phyloP scores from a whole-genome alignment of 331 rosid genomes.

The Ulmus americana region DNA sequence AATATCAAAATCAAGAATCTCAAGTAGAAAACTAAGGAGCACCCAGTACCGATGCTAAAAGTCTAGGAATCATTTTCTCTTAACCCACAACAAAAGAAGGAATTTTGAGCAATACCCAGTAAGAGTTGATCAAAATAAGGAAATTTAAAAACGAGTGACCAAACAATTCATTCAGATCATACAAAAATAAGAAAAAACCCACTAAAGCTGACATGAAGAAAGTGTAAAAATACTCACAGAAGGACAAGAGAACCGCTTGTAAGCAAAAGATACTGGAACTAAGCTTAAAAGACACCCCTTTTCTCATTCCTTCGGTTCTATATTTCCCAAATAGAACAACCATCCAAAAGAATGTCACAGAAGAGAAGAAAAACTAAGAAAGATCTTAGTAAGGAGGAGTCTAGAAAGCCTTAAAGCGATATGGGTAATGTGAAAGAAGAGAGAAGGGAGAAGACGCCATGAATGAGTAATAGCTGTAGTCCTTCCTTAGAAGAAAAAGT shows the following conservation, averaged over 20 bases:
- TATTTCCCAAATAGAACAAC: conserved; percentile 14
- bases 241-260: conserved; percentile 28
- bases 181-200: conserved; percentile 29
- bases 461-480: conserved; percentile 64
- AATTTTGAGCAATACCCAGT: conserved; percentile 11
- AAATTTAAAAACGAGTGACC: conserved; percentile 2
- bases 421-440: conserved; percentile 18
- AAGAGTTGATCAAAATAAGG: not conserved
- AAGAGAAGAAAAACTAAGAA: conserved; percentile 4
- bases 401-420: conserved; percentile 16
- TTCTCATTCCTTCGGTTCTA: conserved; percentile 35
- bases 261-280: conserved; percentile 11
- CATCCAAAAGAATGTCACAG: not conserved
- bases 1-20: conserved; percentile 16
- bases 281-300: conserved; percentile 30
- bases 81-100: not conserved
- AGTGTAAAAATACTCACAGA: conserved; percentile 41
- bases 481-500: conserved; percentile 25
- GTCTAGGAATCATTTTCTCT: not conserved
- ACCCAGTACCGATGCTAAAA: conserved; percentile 1
- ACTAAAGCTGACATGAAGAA: conserved; percentile 1
- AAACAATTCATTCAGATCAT: conserved; percentile 23
- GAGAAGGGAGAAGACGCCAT: conserved; percentile 37
- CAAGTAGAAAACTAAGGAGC: conserved; percentile 7
- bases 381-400: conserved; percentile 10